phyloP scores from a whole-genome alignment of 163 green algal genomes.

The Smithsoniella earleae region DNA sequence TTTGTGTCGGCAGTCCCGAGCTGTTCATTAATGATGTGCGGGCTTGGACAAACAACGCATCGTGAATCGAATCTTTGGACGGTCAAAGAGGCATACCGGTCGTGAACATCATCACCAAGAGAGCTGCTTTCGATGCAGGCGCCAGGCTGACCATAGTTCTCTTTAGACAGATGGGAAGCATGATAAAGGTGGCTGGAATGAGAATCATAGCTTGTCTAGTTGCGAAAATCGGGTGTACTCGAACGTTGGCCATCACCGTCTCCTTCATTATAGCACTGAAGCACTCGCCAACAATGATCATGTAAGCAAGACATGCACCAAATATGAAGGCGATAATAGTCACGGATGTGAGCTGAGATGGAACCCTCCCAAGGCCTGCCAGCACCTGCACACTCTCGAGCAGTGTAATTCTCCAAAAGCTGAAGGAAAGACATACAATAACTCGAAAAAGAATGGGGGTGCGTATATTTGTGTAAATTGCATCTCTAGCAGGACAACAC shows the following conservation, averaged over 20 bases:
- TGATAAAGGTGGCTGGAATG: background rate
- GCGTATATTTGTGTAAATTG: too few species aligned
- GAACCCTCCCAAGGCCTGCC: background rate
- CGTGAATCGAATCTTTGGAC: too few species aligned
- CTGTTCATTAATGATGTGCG: too few species aligned
- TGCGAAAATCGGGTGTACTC: background rate
- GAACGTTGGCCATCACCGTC: background rate
- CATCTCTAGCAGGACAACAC: too few species aligned
- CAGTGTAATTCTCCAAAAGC: too few species aligned
- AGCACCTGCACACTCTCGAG: slow-evolving; percentile 15
- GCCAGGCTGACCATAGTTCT: background rate
- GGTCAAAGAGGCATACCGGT: background rate
- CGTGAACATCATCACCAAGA: slow-evolving; percentile 9
- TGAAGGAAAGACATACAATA: too few species aligned
- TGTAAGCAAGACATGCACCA: background rate
- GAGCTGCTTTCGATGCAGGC: background rate
- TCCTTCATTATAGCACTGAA: background rate
- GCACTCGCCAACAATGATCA: slow-evolving; percentile 1
- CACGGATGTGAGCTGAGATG: background rate
- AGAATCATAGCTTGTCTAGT: background rate
- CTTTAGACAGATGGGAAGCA: slow-evolving; percentile 15
- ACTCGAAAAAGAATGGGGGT: too few species aligned
- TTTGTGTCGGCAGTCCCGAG: too few species aligned
- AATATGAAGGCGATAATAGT: slow-evolving; percentile 21
- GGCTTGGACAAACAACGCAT: too few species aligned